Base-by-base conservation (phyloP, 148 eudicot genomes). In the Rhododendron kiyosumense region DNA sequence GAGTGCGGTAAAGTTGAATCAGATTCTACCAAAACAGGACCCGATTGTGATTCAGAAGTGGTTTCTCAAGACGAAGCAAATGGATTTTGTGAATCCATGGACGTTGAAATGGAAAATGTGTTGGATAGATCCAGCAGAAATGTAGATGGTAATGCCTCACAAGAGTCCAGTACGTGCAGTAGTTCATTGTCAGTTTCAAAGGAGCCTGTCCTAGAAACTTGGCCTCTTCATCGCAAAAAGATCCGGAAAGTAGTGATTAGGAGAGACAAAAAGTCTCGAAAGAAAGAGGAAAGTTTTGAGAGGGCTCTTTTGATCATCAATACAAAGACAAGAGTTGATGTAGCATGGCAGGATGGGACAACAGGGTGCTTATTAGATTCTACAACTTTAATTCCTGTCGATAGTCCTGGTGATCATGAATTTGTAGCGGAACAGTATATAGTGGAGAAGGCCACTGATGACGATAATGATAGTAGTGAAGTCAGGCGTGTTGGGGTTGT, bases 341-440 rank as follows among this genome's bases (percentile, higher is more conserved):
- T 97, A 86, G 94, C 92, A 46, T 97, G 98, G 99, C 99, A 97
- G 83, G 98, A 97, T 91, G 99, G 99, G 81, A 94, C 89, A 24
- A 88, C 87, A 81, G 89, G 87, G 86, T 87, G 67, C 49, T 92
- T 89, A 57, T 77, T 95, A 83, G 89, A 89, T 78, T 95, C 99
- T 46, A 88, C 94, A 20, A 76, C 87, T 89, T 85, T 97, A 88
- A 95, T 97, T 89, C 96, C 99, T 20, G 87, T 95, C 65, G 98
- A 97, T 81, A 95, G 92, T 84, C 99, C 99, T 41, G 98, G 98
- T 67, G 98, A 97, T 91, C 98, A 97, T 87, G 99, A 97, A 78
- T 97, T 97, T 91, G 91, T 97, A 52, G 90, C 98, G 18, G 99
- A 97, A 89, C 96, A 97, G 87, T 97, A 97, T 89, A 98, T 97